Evolutionary conservation across 768 basidiomycete genomes (phyloP).

Genomic region (Hygrocybe coccinea): DNA sequence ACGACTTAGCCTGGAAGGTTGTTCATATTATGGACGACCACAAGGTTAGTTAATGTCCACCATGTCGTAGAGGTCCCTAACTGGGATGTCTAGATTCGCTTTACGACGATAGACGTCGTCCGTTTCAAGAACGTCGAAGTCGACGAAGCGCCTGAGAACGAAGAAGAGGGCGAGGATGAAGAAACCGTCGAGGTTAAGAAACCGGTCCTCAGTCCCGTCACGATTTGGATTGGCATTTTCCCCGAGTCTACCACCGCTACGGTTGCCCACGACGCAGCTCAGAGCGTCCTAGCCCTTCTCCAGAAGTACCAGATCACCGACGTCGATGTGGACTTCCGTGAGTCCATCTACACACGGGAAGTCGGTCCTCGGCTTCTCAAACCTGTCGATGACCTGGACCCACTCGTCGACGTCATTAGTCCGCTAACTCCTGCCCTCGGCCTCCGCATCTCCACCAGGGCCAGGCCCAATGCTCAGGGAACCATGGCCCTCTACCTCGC

Average conservation of each 20-base stretch:
- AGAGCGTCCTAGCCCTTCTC: conserved; percentile 30
- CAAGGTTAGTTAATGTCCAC: conserved; percentile 24
- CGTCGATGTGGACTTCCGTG: conserved; percentile 32
- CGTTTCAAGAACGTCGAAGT: conserved; percentile 27
- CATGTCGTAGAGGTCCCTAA: conserved; percentile 28
- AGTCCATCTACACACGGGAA: conserved; percentile 25
- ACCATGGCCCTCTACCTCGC: conserved; percentile 34
- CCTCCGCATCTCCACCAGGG: conserved; percentile 30
- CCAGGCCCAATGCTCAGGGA: conserved; percentile 28
- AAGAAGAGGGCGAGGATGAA: conserved; percentile 3
- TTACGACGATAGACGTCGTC: conserved; percentile 32
- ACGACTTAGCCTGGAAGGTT: conserved; percentile 28
- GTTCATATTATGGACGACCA: conserved; percentile 24
- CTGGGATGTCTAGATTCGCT: conserved; percentile 27
- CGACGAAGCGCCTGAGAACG: conserved; percentile 14
- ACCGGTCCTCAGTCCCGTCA: conserved; percentile 27
- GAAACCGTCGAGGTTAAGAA: conserved; percentile 19
- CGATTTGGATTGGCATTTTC: conserved; percentile 31
- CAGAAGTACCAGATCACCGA: conserved; percentile 26
- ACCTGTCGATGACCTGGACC: conserved; percentile 25
- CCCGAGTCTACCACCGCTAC: conserved; percentile 26
- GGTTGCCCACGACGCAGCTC: conserved; percentile 28
- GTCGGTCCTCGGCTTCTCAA: conserved; percentile 28
- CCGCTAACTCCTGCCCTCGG: conserved; percentile 33
- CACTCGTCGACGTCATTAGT: conserved; percentile 27